Base-by-base conservation (phyloP, 2,329 filamentous ascomycete species). In the Exophiala lecanii-corni region DNA sequence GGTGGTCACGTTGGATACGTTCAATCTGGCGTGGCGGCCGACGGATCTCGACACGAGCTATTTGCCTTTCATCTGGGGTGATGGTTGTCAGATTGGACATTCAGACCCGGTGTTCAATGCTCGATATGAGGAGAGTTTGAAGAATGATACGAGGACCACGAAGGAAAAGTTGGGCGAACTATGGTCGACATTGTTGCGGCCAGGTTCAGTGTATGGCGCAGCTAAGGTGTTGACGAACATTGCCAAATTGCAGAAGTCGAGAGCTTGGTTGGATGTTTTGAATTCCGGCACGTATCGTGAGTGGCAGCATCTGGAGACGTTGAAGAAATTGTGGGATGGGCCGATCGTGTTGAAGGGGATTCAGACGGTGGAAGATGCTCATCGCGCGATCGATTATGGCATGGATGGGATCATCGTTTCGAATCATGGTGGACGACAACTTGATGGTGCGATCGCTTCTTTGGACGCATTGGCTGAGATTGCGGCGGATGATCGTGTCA, bases 1-100 rank as follows among this genome's bases (percentile, higher is more conserved):
- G 0, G 76, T 88, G 4, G 79, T 88, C 0, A 88, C 84, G 0
- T 68, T 87, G 0, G 84, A 88, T 61, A 86, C 82, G 0, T 84
- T 78, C 57, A 73, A 72, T 9, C 68, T 88, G 10, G 75, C 74
- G 0, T 88, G 82, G 82, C 68, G 84, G 21, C 82, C 82, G 0
- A 69, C 67, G 0, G 82, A 86, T 55, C 69, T 86, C 0, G 79
- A 84, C 47, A 67, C 70, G 3, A 73, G 69, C 2, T 83, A 78
- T 54, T 55, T 61, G 4, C 61, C 62, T 10, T 65, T 61, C 44
- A 63, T 75, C 5, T 56, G 51, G 51, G 55, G 55, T 13, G 47
- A 55, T 17, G 82, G 82, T 1, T 73, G 76, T 30, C 68, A 73
- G 32, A 69, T 80, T 2, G 82, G 81, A 1, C 79, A 86, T 51